Percentiles rank a stretch among this genome's conserved stretches.
phyloP scores from a whole-genome alignment of 2,329 filamentous ascomycete genomes.

The Aspergillus pseudonomiae region DNA sequence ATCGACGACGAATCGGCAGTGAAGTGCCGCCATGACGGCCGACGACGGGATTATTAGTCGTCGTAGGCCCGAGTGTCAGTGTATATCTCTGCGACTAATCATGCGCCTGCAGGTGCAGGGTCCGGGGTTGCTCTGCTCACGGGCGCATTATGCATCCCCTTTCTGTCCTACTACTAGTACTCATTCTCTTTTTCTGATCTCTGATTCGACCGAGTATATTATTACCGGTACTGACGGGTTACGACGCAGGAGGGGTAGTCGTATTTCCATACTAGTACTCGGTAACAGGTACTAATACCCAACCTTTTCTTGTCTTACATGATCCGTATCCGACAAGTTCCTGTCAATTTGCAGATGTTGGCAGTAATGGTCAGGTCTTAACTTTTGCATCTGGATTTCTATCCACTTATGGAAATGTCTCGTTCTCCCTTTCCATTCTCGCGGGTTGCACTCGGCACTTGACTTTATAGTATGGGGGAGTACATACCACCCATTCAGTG shows the following conservation, averaged over 20 bases:
- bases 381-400: neutral
- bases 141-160: neutral
- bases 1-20: neutral
- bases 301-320: neutral
- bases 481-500: neutral
- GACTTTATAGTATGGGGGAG: neutral
- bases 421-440: neutral
- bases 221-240: conserved; percentile 4
- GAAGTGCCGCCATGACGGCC: conserved; percentile 3
- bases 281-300: neutral
- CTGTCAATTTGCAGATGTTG: neutral
- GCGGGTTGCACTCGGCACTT: conserved; percentile 2
- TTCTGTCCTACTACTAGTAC: neutral
- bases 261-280: neutral
- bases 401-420: neutral
- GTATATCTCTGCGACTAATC: conserved; percentile 17
- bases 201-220: conserved; percentile 1
- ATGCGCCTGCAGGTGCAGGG: conserved; percentile 22
- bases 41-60: neutral
- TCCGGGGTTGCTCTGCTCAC: conserved; percentile 17
- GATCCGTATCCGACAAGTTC: neutral
- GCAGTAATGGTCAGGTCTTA: neutral
- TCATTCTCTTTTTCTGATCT: neutral
- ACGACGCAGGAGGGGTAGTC: neutral
- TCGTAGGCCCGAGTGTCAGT: conserved; percentile 7